phyloP scores from a whole-genome alignment of 768 basidiomycete genomes.

The Tulasnella sp. region DNA sequence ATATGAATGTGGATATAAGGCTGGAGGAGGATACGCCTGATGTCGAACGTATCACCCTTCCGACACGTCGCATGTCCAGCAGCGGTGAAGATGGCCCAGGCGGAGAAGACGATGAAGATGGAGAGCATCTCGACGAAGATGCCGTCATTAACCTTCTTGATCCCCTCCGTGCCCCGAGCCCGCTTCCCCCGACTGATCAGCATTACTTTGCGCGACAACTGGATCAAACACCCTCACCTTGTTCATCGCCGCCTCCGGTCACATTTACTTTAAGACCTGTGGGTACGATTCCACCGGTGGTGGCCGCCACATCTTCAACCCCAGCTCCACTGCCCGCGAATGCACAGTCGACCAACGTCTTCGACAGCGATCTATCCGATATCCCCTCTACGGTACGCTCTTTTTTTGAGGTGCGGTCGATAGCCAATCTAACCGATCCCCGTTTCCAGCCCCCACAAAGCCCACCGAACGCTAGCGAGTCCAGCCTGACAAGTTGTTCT shows the following conservation, averaged over 20 bases:
- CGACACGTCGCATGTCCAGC: neutral
- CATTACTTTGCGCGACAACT: neutral
- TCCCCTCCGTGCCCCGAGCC: neutral
- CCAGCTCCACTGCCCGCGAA: neutral
- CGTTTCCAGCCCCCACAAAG: too few species aligned
- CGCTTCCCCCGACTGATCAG: neutral
- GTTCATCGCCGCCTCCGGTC: neutral
- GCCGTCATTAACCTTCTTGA: neutral
- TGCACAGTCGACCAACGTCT: neutral
- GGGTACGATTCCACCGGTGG: neutral
- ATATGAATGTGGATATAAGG: constrained; percentile 11
- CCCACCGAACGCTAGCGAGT: too few species aligned
- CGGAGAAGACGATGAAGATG: neutral
- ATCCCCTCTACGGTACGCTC: constrained; percentile 1
- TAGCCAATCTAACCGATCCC: too few species aligned
- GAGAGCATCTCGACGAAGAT: neutral
- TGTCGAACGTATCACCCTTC: neutral
- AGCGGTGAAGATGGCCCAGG: neutral
- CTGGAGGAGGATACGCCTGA: constrained; percentile 9
- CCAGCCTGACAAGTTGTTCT: too few species aligned
- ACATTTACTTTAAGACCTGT: neutral
- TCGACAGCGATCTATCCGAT: constrained; percentile 11
- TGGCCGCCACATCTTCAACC: neutral
- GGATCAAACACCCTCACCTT: neutral
- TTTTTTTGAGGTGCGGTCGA: neutral